Evolutionary conservation across 169 alveolate genomes (phyloP).

Genomic region (Cryptosporidium viatorum): DNA sequence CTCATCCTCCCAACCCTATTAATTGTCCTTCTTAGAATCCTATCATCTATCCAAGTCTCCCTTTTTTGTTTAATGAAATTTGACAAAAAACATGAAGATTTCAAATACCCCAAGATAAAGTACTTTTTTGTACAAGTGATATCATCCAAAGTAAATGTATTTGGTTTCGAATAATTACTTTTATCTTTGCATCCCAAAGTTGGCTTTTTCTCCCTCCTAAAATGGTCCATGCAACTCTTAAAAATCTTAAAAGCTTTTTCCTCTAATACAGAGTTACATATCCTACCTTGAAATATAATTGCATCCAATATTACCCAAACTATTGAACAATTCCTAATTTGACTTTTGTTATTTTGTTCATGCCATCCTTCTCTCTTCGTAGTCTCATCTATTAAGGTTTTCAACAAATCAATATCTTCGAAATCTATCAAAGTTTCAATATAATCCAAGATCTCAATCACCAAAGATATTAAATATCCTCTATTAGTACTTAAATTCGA

Average conservation of each 20-base stretch:
- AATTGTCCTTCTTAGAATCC: slow-evolving; percentile 38
- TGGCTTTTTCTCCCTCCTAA: neutral
- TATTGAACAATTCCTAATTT: neutral
- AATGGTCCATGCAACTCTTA: neutral
- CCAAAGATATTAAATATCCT: neutral
- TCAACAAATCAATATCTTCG: neutral
- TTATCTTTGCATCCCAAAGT: neutral
- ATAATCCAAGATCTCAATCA: slow-evolving; percentile 33
- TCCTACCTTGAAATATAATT: slow-evolving; percentile 5
- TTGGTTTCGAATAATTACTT: neutral
- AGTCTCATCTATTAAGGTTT: neutral
- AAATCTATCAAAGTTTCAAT: slow-evolving; percentile 1
- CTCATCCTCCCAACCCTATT: neutral
- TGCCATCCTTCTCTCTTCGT: neutral
- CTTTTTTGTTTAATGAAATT: neutral
- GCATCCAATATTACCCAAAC: slow-evolving; percentile 43
- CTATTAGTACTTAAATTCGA: neutral
- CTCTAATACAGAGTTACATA: neutral
- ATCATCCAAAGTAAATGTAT: neutral
- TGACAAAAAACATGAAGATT: slow-evolving; percentile 2
- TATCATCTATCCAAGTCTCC: slow-evolving; percentile 20
- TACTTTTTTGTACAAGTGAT: neutral
- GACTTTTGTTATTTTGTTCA: neutral
- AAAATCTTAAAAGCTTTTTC: neutral
- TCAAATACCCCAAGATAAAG: slow-evolving; percentile 9